phyloP scores from a whole-genome alignment of 2,329 filamentous ascomycete species.

The Fusarium annulatum region DNA sequence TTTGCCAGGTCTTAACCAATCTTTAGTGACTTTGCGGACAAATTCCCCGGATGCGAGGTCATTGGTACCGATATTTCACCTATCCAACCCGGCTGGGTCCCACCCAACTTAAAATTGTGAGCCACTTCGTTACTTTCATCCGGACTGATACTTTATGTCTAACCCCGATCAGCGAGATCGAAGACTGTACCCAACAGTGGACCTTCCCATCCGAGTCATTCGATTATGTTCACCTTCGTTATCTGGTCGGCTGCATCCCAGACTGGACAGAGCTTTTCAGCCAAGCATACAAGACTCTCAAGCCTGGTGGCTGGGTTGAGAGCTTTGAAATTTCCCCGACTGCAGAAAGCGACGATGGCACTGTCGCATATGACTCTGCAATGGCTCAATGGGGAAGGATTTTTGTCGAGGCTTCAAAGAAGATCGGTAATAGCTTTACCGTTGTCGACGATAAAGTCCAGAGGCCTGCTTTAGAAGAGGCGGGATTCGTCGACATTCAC shows the following conservation, averaged over 20 bases:
- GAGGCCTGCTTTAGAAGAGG: background rate
- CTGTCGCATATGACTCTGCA: background rate
- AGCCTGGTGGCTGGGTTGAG: background rate
- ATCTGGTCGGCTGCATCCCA: background rate
- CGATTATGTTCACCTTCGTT: background rate
- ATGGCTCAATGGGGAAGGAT: background rate
- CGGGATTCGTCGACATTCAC: background rate
- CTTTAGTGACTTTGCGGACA: background rate
- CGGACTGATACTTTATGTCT: fast-evolving
- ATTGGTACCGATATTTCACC: background rate
- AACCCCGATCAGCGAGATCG: background rate
- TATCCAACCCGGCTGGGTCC: background rate
- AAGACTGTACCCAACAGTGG: background rate
- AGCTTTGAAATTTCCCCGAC: background rate
- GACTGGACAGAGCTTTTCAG: background rate
- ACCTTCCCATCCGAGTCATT: background rate
- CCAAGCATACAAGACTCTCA: background rate
- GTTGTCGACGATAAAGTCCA: background rate
- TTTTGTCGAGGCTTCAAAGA: background rate
- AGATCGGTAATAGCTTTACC: background rate
- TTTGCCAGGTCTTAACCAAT: background rate
- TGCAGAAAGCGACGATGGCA: background rate
- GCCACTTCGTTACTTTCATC: fast-evolving
- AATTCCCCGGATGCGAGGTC: background rate
- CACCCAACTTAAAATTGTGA: background rate